Percentiles rank a stretch among this genome's conserved stretches.
Conservation (phyloP, 2,329 filamentous ascomycete species). For the Ascochyta viciae-villosae region DNA sequence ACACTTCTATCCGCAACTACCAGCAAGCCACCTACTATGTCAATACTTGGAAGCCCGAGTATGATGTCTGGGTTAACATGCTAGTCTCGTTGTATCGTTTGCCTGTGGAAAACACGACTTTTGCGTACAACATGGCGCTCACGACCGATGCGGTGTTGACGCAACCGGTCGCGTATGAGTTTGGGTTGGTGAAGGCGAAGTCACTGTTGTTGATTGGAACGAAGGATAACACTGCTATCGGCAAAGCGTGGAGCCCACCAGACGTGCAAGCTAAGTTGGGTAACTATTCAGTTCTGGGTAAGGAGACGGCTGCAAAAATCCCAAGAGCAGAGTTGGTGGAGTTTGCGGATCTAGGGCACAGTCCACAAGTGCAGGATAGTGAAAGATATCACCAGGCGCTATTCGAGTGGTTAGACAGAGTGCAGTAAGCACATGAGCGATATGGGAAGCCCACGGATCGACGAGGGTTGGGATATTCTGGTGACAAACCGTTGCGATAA, state of each 20-base stretch:
- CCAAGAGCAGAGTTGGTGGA: slow-evolving; percentile 54
- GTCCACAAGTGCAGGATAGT: slow-evolving; percentile 62
- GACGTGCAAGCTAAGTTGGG: slow-evolving; percentile 50
- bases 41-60: slow-evolving; percentile 56
- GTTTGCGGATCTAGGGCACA: slow-evolving; percentile 59
- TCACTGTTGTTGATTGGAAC: slow-evolving; percentile 61
- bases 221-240: slow-evolving; percentile 63
- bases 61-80: slow-evolving; percentile 65
- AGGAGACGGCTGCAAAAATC: slow-evolving; percentile 54
- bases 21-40: slow-evolving; percentile 41
- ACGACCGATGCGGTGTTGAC: slow-evolving; percentile 64
- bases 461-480: too few species aligned
- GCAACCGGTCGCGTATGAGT: slow-evolving; percentile 60
- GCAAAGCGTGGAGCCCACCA: slow-evolving; percentile 56
- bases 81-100: slow-evolving; percentile 60
- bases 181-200: slow-evolving; percentile 53
- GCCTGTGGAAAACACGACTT: slow-evolving; percentile 49
- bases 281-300: slow-evolving; percentile 59
- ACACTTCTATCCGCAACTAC: slow-evolving; percentile 35
- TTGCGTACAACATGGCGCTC: slow-evolving; percentile 58
- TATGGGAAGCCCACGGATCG: too few species aligned
- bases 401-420: slow-evolving; percentile 53
- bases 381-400: slow-evolving; percentile 56
- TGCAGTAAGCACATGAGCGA: not conserved
- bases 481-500: too few species aligned